Conservation (phyloP, 2,329 filamentous ascomycete species). For the Teratosphaeria viscida region DNA sequence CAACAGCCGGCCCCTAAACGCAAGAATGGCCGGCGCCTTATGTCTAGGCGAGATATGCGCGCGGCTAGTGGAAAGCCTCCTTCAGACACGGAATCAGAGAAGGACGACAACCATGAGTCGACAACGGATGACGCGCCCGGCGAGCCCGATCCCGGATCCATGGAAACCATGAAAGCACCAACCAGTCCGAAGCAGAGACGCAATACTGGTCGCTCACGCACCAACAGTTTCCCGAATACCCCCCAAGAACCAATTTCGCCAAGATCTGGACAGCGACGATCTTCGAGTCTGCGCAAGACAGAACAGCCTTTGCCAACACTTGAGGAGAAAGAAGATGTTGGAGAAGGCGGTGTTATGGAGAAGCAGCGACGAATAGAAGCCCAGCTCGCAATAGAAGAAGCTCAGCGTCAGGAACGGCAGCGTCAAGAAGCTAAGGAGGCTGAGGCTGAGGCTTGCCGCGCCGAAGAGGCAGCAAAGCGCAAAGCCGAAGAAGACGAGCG, state of each 20-base stretch:
- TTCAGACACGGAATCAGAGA: constrained; percentile 13
- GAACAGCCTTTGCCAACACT: constrained; percentile 15
- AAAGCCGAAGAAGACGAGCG: constrained; percentile 14
- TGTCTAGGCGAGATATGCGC: constrained; percentile 27
- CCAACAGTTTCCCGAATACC: constrained; percentile 16
- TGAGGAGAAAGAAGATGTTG: constrained; percentile 13
- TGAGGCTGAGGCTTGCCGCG: constrained; percentile 13
- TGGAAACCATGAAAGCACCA: constrained; percentile 16
- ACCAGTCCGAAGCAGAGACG: constrained; percentile 15
- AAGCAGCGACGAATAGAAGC: constrained; percentile 7
- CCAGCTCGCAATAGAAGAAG: constrained; percentile 8
- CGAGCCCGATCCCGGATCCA: neutral
- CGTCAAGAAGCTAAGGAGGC: constrained; percentile 15
- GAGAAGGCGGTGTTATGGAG: constrained; percentile 1
- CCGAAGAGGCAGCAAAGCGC: constrained; percentile 12
- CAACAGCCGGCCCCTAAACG: constrained; percentile 13
- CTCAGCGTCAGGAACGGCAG: constrained; percentile 7
- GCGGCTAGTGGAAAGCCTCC: constrained; percentile 19
- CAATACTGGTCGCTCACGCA: constrained; percentile 15
- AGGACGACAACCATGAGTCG: neutral
- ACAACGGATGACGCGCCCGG: neutral
- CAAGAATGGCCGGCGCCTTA: constrained; percentile 24
- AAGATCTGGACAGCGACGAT: constrained; percentile 16
- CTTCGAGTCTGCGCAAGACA: constrained; percentile 12
- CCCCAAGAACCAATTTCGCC: constrained; percentile 13